Evolutionary conservation across 495 filamentous ascomycete species (phyloP).

Genomic region (Neurospora cerealis): DNA sequence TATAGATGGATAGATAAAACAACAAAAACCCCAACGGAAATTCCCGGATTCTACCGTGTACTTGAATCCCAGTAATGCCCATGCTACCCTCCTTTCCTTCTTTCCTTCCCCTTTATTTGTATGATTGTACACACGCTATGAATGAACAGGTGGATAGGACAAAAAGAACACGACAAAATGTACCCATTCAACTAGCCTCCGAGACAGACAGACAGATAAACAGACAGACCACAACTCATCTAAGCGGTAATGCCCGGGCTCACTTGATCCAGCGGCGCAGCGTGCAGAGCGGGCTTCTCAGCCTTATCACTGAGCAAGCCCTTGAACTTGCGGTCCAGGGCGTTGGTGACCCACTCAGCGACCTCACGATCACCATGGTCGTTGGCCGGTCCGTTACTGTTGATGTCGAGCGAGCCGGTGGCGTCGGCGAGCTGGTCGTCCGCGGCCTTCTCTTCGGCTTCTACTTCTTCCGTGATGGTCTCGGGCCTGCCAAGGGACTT

Average conservation of each 20-base stretch:
- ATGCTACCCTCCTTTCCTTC: not conserved
- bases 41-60: not conserved
- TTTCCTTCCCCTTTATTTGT: not conserved
- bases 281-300: conserved; percentile 63
- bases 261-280: conserved; percentile 60
- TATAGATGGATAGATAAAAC: not conserved
- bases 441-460: conserved; percentile 44
- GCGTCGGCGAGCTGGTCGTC: conserved; percentile 38
- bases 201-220: not conserved
- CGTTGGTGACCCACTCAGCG: conserved; percentile 70
- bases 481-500: conserved; percentile 69
- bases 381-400: conserved; percentile 28
- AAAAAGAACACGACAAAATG: not conserved
- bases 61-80: not conserved
- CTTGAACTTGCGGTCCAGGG: conserved; percentile 49
- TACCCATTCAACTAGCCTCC: not conserved
- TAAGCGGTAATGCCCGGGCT: conserved; percentile 21
- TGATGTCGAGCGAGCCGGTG: conserved; percentile 25
- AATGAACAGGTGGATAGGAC: not conserved
- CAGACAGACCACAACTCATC: not conserved
- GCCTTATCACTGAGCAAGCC: conserved; percentile 29
- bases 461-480: conserved; percentile 67
- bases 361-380: conserved; percentile 62
- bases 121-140: not conserved
- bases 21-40: not conserved